Conservation (phyloP, 2,329 filamentous ascomycete species). For the Ophiostoma populinum region DNA sequence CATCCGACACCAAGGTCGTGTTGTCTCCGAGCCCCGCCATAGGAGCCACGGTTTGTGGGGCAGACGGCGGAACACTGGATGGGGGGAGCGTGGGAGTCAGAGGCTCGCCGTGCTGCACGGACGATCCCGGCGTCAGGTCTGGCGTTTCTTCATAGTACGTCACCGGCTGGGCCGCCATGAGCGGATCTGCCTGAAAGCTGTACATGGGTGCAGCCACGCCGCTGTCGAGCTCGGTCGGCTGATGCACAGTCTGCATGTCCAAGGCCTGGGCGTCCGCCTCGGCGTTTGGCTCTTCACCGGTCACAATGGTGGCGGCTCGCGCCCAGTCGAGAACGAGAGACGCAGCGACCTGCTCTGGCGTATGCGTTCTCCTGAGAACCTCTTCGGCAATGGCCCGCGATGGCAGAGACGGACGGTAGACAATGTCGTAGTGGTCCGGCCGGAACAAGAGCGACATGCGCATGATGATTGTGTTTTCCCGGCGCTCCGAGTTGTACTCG, state of each 20-base stretch:
- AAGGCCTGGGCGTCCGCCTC: background rate
- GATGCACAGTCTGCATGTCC: too few relatives aligned
- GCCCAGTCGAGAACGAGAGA: background rate
- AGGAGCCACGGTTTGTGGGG: background rate
- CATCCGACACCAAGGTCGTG: too few relatives aligned
- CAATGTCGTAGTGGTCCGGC: conserved; percentile 82
- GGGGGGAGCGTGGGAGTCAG: conserved; percentile 1
- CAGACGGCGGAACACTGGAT: conserved; percentile 13
- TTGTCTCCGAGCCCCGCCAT: too few relatives aligned
- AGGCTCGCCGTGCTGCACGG: conserved; percentile 1
- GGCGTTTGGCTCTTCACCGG: background rate
- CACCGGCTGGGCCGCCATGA: background rate
- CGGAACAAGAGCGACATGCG: conserved; percentile 45
- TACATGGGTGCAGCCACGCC: too few relatives aligned
- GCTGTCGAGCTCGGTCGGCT: too few relatives aligned
- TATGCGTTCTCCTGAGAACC: conserved; percentile 1
- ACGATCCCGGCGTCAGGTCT: conserved; percentile 3
- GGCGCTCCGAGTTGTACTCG: conserved; percentile 30
- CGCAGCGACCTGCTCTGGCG: background rate
- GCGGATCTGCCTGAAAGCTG: too few relatives aligned
- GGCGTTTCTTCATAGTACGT: conserved; percentile 4
- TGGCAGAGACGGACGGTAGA: conserved; percentile 37
- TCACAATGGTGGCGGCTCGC: background rate
- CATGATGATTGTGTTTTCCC: conserved; percentile 25
- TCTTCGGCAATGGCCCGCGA: conserved; percentile 1